These are phyloP conservation scores for Periconia sp. DNA, from an alignment of 2,329 filamentous ascomycete species.

Conservation along the genomic window DNA sequence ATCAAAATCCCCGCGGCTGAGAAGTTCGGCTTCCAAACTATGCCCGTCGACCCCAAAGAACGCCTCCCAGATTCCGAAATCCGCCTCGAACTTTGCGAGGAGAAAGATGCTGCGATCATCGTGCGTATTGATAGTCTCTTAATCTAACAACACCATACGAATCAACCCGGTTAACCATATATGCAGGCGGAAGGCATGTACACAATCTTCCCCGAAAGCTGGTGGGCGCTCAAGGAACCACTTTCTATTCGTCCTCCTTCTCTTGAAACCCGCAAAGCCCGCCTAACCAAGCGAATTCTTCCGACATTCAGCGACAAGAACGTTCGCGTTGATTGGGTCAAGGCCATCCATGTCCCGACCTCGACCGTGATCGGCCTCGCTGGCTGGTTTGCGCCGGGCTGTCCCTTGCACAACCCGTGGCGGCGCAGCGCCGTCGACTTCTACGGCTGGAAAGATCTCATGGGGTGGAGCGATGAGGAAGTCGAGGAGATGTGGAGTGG, in stretches of 20 bases:
- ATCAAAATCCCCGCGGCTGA: constrained; percentile 14
- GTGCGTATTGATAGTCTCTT: too few relatives aligned
- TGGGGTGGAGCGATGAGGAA: constrained; percentile 25
- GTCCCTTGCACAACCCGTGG: constrained; percentile 23
- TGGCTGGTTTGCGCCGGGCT: constrained; percentile 26
- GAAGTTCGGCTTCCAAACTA: constrained; percentile 14
- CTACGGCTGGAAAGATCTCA: constrained; percentile 23
- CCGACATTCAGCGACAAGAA: constrained; percentile 17
- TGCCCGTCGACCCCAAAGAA: constrained; percentile 19
- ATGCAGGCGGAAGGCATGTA: constrained; percentile 33
- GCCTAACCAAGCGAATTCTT: constrained; percentile 22
- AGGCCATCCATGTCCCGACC: constrained; percentile 24
- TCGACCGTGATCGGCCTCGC: constrained; percentile 27
- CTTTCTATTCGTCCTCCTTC: constrained; percentile 13
- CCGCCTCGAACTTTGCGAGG: constrained; percentile 16
- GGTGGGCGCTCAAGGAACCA: constrained; percentile 28
- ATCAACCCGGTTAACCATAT: too few relatives aligned
- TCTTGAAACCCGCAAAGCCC: constrained; percentile 13
- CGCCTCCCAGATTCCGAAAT: constrained; percentile 22
- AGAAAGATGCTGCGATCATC: constrained; percentile 19
- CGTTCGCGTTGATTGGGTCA: constrained; percentile 21
- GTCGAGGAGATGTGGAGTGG: constrained; percentile 28
- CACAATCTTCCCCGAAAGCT: constrained; percentile 19
- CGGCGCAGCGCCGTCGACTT: constrained; percentile 17
- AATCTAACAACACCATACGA: too few relatives aligned